Base-by-base conservation (phyloP, 768 basidiomycete species). In the Naematelia encephala region DNA sequence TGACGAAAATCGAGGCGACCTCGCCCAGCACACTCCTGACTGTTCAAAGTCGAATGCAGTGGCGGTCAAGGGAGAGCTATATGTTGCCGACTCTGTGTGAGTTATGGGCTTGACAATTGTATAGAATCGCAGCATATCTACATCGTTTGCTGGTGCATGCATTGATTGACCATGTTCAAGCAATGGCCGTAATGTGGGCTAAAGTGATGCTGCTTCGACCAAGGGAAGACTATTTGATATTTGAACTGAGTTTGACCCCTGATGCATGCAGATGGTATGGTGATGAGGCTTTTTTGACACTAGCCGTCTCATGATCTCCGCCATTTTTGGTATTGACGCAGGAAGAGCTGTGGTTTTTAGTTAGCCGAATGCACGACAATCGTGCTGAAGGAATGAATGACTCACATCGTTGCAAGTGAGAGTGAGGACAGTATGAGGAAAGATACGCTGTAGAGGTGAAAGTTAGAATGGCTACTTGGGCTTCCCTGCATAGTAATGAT, bases 371-470 rank as follows among this genome's bases (percentile, higher is more conserved):
- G 34, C 34, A 39, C 34, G 34, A 8, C 34, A 16, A 39, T 16
- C 16, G 16, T 8, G 8, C 16, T 8, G 34, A 39, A 8, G 34
- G 34, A 8, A 39, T n/a, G 27, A 19, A 21, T 11, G 23, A 54
- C 68, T 61, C 48, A 72, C 69, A 65, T 78, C 80, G 78, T 94
- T 91, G 57, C 87, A 84, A 1, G 91, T 93, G 47, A 97, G 81
- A 0, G 93, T 97, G 60, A 96, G 84, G 64, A 97, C 68, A 10
- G 92, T 92, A 76, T 92, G 90, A 28, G 91, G 93, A 14, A 88
- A 89, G 71, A 94, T 94, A 34, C 92, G 84, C 67, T 39, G 16
- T 8, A 16, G 16, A 8, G 16, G 8, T 8, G 34, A 8, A 8
- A 39, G 34, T 16, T 39, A 16, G 34, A 39, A 16, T 39, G 34